Evolutionary conservation across 1,139 yeast species (phyloP).

Genomic region (Casaregolazyma suthepensis): DNA sequence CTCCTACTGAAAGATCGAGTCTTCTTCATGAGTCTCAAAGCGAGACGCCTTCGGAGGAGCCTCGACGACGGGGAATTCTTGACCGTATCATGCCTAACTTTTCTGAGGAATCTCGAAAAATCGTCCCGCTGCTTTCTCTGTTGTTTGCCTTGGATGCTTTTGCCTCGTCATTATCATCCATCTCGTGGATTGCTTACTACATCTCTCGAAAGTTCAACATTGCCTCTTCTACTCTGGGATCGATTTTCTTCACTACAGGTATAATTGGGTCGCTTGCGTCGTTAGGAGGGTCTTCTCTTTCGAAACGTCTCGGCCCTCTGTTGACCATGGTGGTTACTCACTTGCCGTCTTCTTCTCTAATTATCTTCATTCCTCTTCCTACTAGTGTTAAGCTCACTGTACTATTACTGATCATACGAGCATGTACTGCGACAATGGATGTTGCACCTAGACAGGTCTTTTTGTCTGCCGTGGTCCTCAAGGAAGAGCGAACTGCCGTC

Average conservation of each 20-base stretch:
- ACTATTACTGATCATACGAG: constrained; percentile 39
- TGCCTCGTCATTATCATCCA: constrained; percentile 75
- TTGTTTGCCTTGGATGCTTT: constrained; percentile 66
- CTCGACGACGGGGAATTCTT: background rate
- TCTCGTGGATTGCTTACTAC: constrained; percentile 77
- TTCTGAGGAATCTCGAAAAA: constrained; percentile 20
- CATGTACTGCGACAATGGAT: constrained; percentile 64
- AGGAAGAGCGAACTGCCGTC: constrained; percentile 58
- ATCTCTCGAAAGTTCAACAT: constrained; percentile 34
- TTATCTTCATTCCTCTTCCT: constrained; percentile 46
- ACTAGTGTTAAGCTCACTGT: constrained; percentile 24
- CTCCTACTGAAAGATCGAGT: constrained; percentile 12
- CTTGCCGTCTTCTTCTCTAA: constrained; percentile 63
- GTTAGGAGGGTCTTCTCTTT: constrained; percentile 60
- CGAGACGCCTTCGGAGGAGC: background rate
- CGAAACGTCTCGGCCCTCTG: constrained; percentile 66
- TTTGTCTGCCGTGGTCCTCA: constrained; percentile 55
- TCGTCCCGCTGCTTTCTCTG: constrained; percentile 37
- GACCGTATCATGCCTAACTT: constrained; percentile 21
- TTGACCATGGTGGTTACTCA: constrained; percentile 66
- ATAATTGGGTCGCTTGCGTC: constrained; percentile 52
- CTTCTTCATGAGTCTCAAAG: constrained; percentile 7
- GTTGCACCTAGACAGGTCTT: constrained; percentile 77
- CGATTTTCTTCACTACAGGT: constrained; percentile 54
- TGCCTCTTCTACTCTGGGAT: constrained; percentile 33